These are phyloP conservation scores for Ophiostoma australiae DNA, from an alignment of 2,329 filamentous ascomycete genomes.

Conservation along the genomic window DNA sequence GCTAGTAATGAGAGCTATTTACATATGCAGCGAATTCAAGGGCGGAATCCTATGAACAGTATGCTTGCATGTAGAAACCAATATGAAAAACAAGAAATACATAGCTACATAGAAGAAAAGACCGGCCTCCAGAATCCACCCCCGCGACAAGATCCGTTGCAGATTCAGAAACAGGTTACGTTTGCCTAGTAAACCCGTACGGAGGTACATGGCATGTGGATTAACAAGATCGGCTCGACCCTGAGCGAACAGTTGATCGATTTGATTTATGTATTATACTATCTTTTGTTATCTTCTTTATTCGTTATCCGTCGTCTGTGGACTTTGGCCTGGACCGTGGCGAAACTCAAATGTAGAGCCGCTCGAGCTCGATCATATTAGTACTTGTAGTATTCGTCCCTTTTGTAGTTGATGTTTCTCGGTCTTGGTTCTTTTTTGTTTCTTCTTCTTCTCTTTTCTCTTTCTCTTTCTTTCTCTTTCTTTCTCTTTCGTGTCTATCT, in stretches of 20 bases:
- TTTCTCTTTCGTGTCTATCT: background rate
- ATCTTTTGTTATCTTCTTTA: background rate
- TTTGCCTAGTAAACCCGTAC: background rate
- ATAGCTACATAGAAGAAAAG: background rate
- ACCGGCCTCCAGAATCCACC: background rate
- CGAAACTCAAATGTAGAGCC: background rate
- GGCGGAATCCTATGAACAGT: background rate
- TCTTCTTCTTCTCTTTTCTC: background rate
- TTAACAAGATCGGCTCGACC: background rate
- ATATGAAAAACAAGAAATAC: background rate
- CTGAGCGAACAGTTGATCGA: background rate
- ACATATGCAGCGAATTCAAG: too few species aligned
- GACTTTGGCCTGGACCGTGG: background rate
- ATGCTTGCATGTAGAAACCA: too few species aligned
- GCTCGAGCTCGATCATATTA: background rate
- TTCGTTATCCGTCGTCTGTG: background rate
- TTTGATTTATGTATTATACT: background rate
- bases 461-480: background rate
- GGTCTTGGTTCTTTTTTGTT: background rate
- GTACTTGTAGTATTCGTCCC: background rate
- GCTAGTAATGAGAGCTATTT: background rate
- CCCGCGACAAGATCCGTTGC: conserved; percentile 15
- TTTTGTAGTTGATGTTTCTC: background rate
- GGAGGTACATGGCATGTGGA: background rate
- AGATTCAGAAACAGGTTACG: conserved; percentile 10